Evolutionary conservation across 768 basidiomycete species (phyloP).

Genomic region (Collybia sp.): DNA sequence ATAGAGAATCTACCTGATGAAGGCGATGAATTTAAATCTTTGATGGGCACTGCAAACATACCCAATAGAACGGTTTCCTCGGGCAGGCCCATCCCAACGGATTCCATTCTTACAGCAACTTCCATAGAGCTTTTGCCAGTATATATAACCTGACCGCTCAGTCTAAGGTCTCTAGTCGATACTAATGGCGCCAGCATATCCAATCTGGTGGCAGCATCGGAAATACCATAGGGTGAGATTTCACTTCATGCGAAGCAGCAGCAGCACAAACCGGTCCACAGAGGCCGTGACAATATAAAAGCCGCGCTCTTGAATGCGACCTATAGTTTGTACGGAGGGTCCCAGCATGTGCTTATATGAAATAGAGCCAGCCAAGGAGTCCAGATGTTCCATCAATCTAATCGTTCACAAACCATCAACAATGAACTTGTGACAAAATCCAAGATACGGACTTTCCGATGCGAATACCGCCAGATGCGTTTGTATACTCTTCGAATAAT

Average conservation of each 20-base stretch:
- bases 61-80: conserved; percentile 68
- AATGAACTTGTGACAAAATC: not conserved
- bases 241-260: not conserved
- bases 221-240: not conserved
- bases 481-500: conserved; percentile 65
- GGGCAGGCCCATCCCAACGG: conserved; percentile 36
- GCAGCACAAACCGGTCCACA: conserved; percentile 60
- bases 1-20: conserved; percentile 81
- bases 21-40: not conserved
- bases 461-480: conserved; percentile 66
- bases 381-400: conserved; percentile 77
- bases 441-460: conserved; percentile 49
- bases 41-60: conserved; percentile 13
- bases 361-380: conserved; percentile 82
- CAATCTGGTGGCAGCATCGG: conserved; percentile 30
- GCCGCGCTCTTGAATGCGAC: conserved; percentile 54
- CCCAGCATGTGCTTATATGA: conserved; percentile 81
- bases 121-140: conserved; percentile 79
- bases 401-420: not conserved
- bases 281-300: conserved; percentile 84
- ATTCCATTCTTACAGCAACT: conserved; percentile 84
- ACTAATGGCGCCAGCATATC: conserved; percentile 62
- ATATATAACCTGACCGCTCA: conserved; percentile 80
- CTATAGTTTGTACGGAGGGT: conserved; percentile 49
- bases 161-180: conserved; percentile 60